Evolutionary conservation across 1,284 basidiomycete genomes (phyloP), one percentile per base, ranked within the genome.

Genomic region (Apiotrichum porosum): DNA sequence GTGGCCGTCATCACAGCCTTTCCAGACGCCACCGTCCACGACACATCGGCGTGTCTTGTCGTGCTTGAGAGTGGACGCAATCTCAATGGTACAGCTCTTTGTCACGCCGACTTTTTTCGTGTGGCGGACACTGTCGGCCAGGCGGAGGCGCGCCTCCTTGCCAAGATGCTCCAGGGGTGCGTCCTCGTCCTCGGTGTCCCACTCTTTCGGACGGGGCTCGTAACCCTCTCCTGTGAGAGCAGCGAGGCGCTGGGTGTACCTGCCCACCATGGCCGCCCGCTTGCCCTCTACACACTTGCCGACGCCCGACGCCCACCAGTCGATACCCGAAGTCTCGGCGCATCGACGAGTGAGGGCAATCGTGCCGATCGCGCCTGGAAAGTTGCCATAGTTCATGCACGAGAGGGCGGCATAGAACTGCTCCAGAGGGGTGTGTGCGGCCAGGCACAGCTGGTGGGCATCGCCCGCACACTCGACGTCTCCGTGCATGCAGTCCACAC

Each of bases 11-110:
- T 90, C 84, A 70, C 88, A 93, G 31, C 83, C 77, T 62, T 84
- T 83, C 88, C 88, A 93, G 42, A 77, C 58, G 3, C 65, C 80
- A 55, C 88, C 88, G 62, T 85, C 72, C 30, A 73, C 86, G 30
- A 89, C 76, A 64, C 89, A 92, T 17, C 85, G 81, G 44, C 80
- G 73, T 56, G 75, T 76, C 10, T 77, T 78, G 57, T 45, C 52
- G 14, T 42, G 37, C 13, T 56, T 54, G 26, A 62, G 22, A 1
- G 61, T 67, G 26, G 60, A 63, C 2, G 80, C 84, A 63, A 92
- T 88, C 41, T 87, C 67, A 35, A 93, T 78, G 2, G 88, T 90
- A 73, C 89, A 93, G 65, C 86, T 89, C 72, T 83, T 90, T 52
- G 83, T 87, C 60, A 91, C 81, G 3, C 76, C 79, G 57, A 82